These are phyloP conservation scores for Oryza meyeriana DNA, from an alignment of 176 grass and related monocot genomes.

Conservation along the genomic window DNA sequence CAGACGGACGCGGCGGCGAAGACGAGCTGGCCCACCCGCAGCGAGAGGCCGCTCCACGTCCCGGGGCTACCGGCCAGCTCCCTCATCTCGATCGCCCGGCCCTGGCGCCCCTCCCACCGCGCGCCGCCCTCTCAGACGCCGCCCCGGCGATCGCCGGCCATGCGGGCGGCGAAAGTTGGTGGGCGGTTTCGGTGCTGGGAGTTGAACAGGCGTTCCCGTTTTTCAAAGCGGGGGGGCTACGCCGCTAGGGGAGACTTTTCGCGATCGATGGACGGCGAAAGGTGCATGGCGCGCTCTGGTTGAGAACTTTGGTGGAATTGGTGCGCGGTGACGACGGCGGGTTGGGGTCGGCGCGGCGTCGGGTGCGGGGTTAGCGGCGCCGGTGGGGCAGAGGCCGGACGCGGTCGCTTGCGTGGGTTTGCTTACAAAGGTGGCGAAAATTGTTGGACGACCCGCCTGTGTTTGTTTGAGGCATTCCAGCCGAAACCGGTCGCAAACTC, in stretches of 20 bases:
- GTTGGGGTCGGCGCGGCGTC: background rate
- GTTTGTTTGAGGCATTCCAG: background rate
- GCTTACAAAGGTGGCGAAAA: background rate
- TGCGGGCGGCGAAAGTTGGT: conserved; percentile 26
- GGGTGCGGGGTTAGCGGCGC: background rate
- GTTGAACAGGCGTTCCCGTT: background rate
- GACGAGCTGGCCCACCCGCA: conserved; percentile 67
- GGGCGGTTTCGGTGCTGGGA: background rate
- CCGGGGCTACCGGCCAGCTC: conserved; percentile 74
- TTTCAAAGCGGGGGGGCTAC: background rate
- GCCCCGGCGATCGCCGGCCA: conserved; percentile 10
- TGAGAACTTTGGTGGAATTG: background rate
- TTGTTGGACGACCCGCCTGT: background rate
- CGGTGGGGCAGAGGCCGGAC: background rate
- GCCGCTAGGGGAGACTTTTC: background rate
- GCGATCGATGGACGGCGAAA: background rate
- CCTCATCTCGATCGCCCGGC: conserved; percentile 46
- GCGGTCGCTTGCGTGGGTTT: conserved; percentile 7
- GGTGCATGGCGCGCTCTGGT: background rate
- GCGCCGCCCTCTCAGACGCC: conserved; percentile 18
- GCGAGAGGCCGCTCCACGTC: conserved; percentile 70
- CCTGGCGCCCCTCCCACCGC: background rate
- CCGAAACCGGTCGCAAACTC: background rate
- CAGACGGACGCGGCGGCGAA: conserved; percentile 83
- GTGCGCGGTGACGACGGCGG: background rate